Evolutionary conservation across 2,329 filamentous ascomycete genomes (phyloP), one percentile per base, ranked within the genome.

Genomic region (Fusarium tanahbumbuense): DNA sequence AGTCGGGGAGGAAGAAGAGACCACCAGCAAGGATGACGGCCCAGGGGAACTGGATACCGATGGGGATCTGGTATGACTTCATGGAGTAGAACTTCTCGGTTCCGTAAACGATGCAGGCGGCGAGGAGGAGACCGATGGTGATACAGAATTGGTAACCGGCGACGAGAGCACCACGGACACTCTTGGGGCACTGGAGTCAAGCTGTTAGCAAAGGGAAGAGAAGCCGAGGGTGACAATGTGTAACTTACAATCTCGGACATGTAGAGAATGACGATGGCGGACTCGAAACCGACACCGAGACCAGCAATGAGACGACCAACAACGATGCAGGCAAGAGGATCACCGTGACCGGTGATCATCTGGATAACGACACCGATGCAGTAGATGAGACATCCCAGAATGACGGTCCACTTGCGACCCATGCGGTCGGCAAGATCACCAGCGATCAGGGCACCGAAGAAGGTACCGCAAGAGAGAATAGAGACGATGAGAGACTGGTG

Each of bases 361-460:
- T 71, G 68, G 27, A 71, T 83, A 64, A 89, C 78, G 30, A 90
- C 87, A 85, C 91, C 91, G 56, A 92, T 30, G 37, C 86, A 84
- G 85, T 93, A 97, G 81, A 94, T 86, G 16, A 78, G 6, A 77
- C 93, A 96, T 69, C 91, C 92, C 5, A 79, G n/a, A 62, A 93
- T 89, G 80, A 93, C 87, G 67, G 91, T 92, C 78, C 85, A 88
- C 75, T 91, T 90, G 78, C 91, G 89, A 73, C 93, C 93, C 60
- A 92, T 89, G 79, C 84, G 87, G 78, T 96, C 93, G 71, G 92
- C 88, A 67, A 94, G 78, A 78, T 93, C 91, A 84, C 92, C 92
- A 61, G 91, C 92, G 67, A 93, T 88, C 71, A 95, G 76, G 60
- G 93, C 90, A 78, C 92, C 90, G 67, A 93, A 91, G 86, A 94